phyloP scores from a whole-genome alignment of 129 eudicot species.

The Centaurea solstitialis region DNA sequence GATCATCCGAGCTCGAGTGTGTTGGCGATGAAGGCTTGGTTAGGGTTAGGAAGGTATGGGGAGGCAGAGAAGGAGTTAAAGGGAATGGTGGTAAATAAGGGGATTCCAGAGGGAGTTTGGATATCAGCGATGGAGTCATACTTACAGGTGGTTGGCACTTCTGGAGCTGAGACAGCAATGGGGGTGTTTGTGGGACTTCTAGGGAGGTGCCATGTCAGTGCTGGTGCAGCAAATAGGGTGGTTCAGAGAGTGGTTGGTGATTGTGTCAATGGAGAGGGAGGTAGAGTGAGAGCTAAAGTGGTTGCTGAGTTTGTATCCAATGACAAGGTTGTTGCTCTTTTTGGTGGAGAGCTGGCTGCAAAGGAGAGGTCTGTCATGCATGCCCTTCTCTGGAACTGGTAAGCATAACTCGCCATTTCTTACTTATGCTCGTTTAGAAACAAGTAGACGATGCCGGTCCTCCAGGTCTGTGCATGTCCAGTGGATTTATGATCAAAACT shows the following conservation, averaged over 20 bases:
- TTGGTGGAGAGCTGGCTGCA: conserved; percentile 65
- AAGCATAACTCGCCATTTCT: conserved; percentile 4
- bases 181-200: conserved; percentile 84
- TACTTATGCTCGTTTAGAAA: neutral
- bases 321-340: conserved; percentile 83
- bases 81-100: conserved; percentile 80
- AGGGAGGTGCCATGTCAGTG: conserved; percentile 82
- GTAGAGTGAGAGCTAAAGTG: conserved; percentile 58
- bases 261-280: conserved; percentile 59
- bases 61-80: conserved; percentile 95
- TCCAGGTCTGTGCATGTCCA: neutral
- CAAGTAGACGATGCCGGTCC: neutral
- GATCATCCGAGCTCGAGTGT: conserved; percentile 96
- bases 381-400: conserved; percentile 97
- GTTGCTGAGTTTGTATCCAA: conserved; percentile 82
- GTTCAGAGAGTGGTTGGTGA: conserved; percentile 73
- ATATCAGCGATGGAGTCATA: conserved; percentile 91
- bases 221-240: conserved; percentile 73
- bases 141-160: conserved; percentile 78
- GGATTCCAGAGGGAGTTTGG: conserved; percentile 94
- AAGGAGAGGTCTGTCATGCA: conserved; percentile 90
- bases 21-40: conserved; percentile 98
- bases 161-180: conserved; percentile 79
- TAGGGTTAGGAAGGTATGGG: conserved; percentile 72
- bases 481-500: neutral